These are phyloP conservation scores for Psilocybe cubensis DNA, from an alignment of 768 basidiomycete genomes.

Conservation along the genomic window DNA sequence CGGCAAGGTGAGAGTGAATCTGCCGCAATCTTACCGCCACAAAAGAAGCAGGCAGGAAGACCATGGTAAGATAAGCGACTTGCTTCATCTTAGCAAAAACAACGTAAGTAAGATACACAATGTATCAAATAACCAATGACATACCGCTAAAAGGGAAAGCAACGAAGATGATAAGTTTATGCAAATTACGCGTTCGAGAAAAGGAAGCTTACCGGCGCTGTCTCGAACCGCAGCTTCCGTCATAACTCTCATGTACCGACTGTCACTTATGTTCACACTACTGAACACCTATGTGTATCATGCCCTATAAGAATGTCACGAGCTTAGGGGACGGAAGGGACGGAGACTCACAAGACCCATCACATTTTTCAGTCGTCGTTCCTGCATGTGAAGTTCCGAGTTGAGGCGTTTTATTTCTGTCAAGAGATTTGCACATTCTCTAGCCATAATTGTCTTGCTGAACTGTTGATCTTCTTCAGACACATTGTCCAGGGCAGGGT, in stretches of 20 bases:
- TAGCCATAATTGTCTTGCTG: constrained; percentile 37
- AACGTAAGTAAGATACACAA: background rate
- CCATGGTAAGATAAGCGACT: constrained; percentile 53
- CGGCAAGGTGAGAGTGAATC: background rate
- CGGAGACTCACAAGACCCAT: constrained; percentile 48
- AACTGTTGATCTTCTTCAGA: constrained; percentile 27
- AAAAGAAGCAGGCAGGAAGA: constrained; percentile 54
- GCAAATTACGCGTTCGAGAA: background rate
- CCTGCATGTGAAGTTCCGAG: constrained; percentile 44
- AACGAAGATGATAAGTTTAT: constrained; percentile 15
- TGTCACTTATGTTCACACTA: constrained; percentile 47
- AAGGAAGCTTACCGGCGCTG: constrained; percentile 22
- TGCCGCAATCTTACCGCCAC: constrained; percentile 26
- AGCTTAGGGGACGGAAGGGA: background rate
- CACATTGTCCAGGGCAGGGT: constrained; percentile 53
- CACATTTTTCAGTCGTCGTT: constrained; percentile 53
- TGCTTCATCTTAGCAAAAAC: constrained; percentile 34
- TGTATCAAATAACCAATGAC: background rate
- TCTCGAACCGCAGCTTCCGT: constrained; percentile 35
- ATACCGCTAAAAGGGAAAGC: constrained; percentile 21
- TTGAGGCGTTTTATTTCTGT: constrained; percentile 54
- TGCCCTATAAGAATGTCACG: background rate
- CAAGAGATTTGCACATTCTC: constrained; percentile 54
- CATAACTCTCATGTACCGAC: constrained; percentile 38
- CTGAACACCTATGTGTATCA: constrained; percentile 41